Conservation (phyloP, 805 yeast genomes). For the Diddensiella santjacobensis region DNA sequence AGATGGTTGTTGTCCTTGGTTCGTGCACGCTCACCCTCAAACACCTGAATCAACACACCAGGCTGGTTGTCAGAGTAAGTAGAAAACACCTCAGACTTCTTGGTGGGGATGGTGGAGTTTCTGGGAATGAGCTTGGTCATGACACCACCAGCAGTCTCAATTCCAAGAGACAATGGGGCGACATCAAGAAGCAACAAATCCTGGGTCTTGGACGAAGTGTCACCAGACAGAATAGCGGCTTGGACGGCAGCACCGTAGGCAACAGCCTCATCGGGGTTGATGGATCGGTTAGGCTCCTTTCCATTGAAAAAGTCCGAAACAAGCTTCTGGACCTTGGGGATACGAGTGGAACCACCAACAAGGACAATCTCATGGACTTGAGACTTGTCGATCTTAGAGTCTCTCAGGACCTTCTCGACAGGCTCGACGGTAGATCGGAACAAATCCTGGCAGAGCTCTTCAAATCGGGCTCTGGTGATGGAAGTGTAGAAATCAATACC, state of each 20-base stretch:
- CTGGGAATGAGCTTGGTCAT: constrained; percentile 98
- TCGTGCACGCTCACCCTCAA: constrained; percentile 96
- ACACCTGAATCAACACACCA: constrained; percentile 96
- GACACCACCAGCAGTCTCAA: constrained; percentile 99
- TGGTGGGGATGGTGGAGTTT: constrained; percentile 96
- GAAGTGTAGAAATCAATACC: constrained; percentile 97
- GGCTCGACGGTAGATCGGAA: constrained; percentile 94
- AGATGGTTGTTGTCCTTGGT: constrained; percentile 93
- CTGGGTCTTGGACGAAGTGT: constrained; percentile 93
- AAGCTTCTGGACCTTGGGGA: constrained; percentile 93
- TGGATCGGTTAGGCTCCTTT: constrained; percentile 93
- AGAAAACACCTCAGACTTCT: constrained; percentile 94
- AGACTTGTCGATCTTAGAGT: constrained; percentile 85
- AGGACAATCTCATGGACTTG: constrained; percentile 87
- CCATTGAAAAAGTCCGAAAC: constrained; percentile 97
- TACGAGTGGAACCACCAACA: constrained; percentile 98
- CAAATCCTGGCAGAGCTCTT: constrained; percentile 89
- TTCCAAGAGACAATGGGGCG: constrained; percentile 95
- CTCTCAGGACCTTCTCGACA: constrained; percentile 90
- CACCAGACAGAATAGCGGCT: constrained; percentile 96
- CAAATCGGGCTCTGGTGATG: constrained; percentile 95
- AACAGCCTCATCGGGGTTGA: constrained; percentile 99
- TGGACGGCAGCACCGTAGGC: constrained; percentile 99
- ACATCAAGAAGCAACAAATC: constrained; percentile 92
- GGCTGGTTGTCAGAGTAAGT: constrained; percentile 98